Evolutionary conservation across 2,329 filamentous ascomycete species (phyloP).

Genomic region (Curvularia spicifera): DNA sequence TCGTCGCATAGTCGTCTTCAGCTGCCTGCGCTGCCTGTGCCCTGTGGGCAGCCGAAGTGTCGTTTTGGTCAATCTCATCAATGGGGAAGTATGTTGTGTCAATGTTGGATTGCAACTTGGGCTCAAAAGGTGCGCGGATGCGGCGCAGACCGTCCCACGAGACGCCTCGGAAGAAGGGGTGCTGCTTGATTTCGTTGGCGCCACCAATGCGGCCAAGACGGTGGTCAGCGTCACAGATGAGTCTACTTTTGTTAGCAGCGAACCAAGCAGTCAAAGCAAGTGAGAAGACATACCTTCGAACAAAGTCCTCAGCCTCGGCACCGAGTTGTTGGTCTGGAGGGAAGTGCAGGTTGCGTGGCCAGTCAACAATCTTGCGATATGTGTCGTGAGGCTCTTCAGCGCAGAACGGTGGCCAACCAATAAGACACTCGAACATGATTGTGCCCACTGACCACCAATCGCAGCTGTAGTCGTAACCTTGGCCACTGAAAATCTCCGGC

Average conservation of each 20-base stretch:
- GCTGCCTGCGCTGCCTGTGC: conserved; percentile 77
- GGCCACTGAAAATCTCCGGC: conserved; percentile 95
- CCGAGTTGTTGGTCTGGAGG: conserved; percentile 92
- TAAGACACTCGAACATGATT: conserved; percentile 99
- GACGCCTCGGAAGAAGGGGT: conserved; percentile 96
- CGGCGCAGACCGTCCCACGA: conserved; percentile 91
- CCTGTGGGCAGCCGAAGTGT: conserved; percentile 85
- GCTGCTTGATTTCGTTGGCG: conserved; percentile 89
- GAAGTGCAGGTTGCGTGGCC: conserved; percentile 94
- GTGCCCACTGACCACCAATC: conserved; percentile 99
- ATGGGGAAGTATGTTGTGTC: conserved; percentile 99
- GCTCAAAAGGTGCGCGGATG: conserved; percentile 95
- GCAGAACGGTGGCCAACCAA: conserved; percentile 99
- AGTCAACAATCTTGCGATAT: conserved; percentile 99
- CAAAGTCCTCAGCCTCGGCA: conserved; percentile 87
- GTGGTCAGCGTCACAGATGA: conserved; percentile 93
- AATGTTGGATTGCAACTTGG: conserved; percentile 87
- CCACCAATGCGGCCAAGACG: conserved; percentile 83
- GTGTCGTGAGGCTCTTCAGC: conserved; percentile 97
- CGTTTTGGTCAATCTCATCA: conserved; percentile 96
- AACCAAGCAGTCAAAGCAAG: background rate
- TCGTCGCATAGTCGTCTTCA: conserved; percentile 84
- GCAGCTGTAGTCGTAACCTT: conserved; percentile 95
- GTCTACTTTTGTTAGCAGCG: conserved; percentile 58
- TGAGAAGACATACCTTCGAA: conserved; percentile 72